phyloP scores from a whole-genome alignment of 2,329 filamentous ascomycete species.

The Akanthomyces dipterigenus region DNA sequence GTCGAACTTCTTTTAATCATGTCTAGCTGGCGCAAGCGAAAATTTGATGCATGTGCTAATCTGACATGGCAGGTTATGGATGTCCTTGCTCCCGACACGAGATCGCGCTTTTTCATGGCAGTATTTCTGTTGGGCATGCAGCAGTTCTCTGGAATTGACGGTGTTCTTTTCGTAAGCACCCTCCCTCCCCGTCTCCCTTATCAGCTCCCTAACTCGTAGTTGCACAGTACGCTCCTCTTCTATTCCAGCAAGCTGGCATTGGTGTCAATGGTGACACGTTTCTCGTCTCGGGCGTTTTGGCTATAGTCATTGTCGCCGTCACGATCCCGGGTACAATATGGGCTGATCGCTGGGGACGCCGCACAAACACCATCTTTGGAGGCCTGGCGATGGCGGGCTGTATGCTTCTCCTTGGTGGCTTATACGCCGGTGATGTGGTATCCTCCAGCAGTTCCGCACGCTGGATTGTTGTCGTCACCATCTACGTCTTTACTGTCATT shows the following conservation, averaged over 20 bases:
- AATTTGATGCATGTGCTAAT: neutral
- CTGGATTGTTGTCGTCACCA: constrained; percentile 45
- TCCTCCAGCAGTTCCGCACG: constrained; percentile 32
- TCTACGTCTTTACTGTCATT: constrained; percentile 42
- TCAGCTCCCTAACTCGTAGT: neutral
- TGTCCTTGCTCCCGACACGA: neutral
- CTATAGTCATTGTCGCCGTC: constrained; percentile 46
- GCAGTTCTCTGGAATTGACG: constrained; percentile 57
- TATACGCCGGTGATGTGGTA: constrained; percentile 40
- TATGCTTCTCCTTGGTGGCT: constrained; percentile 46
- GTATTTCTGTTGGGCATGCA: constrained; percentile 26
- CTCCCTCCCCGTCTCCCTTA: neutral
- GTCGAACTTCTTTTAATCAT: neutral
- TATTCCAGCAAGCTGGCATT: constrained; percentile 55
- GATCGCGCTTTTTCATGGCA: neutral
- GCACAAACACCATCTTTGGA: constrained; percentile 45
- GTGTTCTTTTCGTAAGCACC: constrained; percentile 48
- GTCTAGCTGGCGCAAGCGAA: neutral
- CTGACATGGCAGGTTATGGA: neutral
- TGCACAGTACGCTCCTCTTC: constrained; percentile 48
- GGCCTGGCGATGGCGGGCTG: constrained; percentile 42
- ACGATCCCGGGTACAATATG: constrained; percentile 48
- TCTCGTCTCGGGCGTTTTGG: constrained; percentile 53
- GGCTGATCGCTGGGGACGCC: constrained; percentile 50
- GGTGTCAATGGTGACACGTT: constrained; percentile 44